phyloP scores from a whole-genome alignment of 345 rosid species.

The Gossypium longicalyx region DNA sequence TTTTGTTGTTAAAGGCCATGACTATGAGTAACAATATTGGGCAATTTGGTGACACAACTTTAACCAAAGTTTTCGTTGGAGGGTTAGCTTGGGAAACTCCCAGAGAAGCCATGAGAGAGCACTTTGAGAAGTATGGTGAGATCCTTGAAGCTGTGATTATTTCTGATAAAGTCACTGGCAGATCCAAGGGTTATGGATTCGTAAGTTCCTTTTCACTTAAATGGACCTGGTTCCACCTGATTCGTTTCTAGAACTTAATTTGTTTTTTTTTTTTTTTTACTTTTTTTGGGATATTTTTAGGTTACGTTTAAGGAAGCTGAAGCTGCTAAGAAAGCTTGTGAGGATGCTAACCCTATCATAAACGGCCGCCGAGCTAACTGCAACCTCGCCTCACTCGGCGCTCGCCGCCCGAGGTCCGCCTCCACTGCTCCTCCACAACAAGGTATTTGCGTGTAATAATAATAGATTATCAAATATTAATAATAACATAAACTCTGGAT shows the following conservation, averaged over 20 bases:
- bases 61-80: constrained; percentile 95
- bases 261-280: neutral
- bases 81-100: constrained; percentile 98
- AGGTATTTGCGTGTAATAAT: constrained; percentile 28
- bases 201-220: constrained; percentile 31
- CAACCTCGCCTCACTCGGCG: constrained; percentile 91
- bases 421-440: constrained; percentile 46
- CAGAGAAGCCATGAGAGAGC: constrained; percentile 74
- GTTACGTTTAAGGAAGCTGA: constrained; percentile 95
- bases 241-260: neutral
- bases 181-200: constrained; percentile 99
- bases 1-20: constrained; percentile 17
- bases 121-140: constrained; percentile 85
- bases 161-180: constrained; percentile 79
- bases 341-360: constrained; percentile 76
- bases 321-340: constrained; percentile 82
- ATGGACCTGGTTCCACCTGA: too few species aligned
- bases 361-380: constrained; percentile 96
- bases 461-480: neutral
- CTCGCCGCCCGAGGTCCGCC: constrained; percentile 64
- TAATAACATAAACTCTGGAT: too few species aligned
- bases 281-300: constrained; percentile 22
- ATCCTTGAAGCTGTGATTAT: constrained; percentile 95
- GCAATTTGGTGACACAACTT: constrained; percentile 82
- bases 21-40: constrained; percentile 49